phyloP scores from a whole-genome alignment of 2,329 filamentous ascomycete species.

The Clathrospora elynae region DNA sequence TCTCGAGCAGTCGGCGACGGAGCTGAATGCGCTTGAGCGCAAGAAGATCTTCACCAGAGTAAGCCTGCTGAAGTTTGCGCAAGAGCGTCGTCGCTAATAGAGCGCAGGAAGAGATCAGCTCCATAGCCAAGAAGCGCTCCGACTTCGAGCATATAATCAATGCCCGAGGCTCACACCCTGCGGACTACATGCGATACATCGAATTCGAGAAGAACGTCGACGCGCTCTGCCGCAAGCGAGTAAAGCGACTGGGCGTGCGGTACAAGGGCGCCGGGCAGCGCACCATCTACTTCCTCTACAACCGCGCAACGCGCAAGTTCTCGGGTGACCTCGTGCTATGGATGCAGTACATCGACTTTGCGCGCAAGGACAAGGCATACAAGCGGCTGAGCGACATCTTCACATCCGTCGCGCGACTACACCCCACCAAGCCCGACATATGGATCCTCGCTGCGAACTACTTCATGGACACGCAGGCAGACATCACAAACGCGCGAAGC shows the following conservation, averaged over 20 bases:
- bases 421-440: constrained; percentile 79
- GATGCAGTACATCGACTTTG: constrained; percentile 88
- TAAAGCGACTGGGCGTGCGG: constrained; percentile 78
- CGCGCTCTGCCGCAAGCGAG: constrained; percentile 77
- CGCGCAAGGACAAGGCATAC: constrained; percentile 67
- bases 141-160: constrained; percentile 93
- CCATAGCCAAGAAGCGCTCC: constrained; percentile 86
- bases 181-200: constrained; percentile 84
- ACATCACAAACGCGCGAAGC: constrained; percentile 82
- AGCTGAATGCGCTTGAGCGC: constrained; percentile 88
- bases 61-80: constrained; percentile 20
- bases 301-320: constrained; percentile 83
- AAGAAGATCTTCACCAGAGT: constrained; percentile 89
- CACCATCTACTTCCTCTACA: constrained; percentile 86
- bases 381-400: constrained; percentile 66
- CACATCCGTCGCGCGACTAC: constrained; percentile 76
- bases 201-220: constrained; percentile 72
- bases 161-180: constrained; percentile 70
- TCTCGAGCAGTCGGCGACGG: constrained; percentile 87
- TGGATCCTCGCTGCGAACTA: constrained; percentile 85
- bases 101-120: constrained; percentile 79
- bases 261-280: constrained; percentile 73
- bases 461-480: constrained; percentile 76
- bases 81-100: constrained; percentile 11
- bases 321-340: constrained; percentile 81